Evolutionary conservation across 768 basidiomycete species (phyloP).

Genomic region (Suillus paluster): DNA sequence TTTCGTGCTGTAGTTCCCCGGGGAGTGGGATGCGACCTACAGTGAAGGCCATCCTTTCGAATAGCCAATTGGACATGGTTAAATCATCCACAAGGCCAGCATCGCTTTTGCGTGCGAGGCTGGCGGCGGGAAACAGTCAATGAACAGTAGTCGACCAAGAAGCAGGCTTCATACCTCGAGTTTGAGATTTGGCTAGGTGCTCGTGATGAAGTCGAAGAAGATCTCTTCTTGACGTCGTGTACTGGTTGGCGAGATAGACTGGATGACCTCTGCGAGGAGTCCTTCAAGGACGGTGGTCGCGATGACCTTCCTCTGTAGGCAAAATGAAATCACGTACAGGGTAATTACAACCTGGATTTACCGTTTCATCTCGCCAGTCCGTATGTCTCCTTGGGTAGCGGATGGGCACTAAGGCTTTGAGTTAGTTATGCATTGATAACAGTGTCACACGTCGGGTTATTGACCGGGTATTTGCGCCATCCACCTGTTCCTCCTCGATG

Average conservation of each 20-base stretch:
- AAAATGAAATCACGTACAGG: not conserved
- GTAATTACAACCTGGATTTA: not conserved
- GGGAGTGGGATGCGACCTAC: not conserved
- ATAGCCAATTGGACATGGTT: conserved; percentile 7
- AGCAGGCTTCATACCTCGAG: not conserved
- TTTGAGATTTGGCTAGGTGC: not conserved
- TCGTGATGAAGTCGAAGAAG: not conserved
- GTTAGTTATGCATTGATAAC: not conserved
- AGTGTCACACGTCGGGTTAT: no score
- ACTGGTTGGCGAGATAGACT: no score
- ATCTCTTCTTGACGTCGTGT: no score
- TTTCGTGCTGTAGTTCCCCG: not conserved
- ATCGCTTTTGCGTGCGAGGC: not conserved
- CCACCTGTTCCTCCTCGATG: not conserved
- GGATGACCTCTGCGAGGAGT: not conserved
- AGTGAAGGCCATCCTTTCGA: conserved; percentile 1
- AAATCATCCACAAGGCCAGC: not conserved
- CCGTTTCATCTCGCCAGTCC: not conserved
- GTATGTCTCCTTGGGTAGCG: no score
- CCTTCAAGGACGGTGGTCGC: no score
- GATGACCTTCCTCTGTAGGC: not conserved
- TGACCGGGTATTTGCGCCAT: not conserved
- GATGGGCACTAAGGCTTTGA: not conserved
- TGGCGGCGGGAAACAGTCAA: not conserved
- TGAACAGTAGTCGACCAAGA: not conserved